Conservation (phyloP, 1,139 yeast species). For the Debaryomyces nepalensis region DNA sequence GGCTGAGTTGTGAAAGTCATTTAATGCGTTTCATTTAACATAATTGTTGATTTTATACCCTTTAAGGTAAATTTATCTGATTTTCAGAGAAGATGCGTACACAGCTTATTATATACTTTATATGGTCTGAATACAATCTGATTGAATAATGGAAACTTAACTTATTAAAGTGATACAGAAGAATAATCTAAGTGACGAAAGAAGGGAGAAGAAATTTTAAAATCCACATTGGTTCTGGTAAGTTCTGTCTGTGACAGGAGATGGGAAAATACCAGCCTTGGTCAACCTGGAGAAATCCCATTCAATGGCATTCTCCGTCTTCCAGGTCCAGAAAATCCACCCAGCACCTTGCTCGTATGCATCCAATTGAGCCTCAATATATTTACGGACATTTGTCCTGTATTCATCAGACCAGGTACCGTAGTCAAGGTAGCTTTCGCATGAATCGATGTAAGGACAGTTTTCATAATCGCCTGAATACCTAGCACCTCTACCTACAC, state of each 20-base stretch:
- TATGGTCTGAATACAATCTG: neutral
- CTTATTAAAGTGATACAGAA: too few relatives aligned
- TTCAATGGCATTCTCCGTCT: conserved; percentile 81
- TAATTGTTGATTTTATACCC: neutral
- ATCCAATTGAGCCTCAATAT: conserved; percentile 88
- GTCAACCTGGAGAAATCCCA: conserved; percentile 79
- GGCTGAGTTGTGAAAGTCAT: neutral
- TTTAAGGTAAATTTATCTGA: too few relatives aligned
- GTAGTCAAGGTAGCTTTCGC: conserved; percentile 60
- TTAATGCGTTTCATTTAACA: neutral
- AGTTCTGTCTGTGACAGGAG: conserved; percentile 67
- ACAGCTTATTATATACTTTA: neutral
- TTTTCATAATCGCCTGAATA: conserved; percentile 70
- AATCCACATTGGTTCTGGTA: conserved; percentile 71
- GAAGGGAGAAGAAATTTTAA: conserved; percentile 14
- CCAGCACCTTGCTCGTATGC: conserved; percentile 74
- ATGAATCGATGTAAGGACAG: conserved; percentile 62
- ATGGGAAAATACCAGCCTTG: conserved; percentile 71
- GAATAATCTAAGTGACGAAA: conserved; percentile 5
- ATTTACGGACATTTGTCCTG: conserved; percentile 63
- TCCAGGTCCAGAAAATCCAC: conserved; percentile 94
- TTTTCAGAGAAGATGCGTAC: too few relatives aligned
- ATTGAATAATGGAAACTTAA: too few relatives aligned
- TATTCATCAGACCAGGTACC: conserved; percentile 64
- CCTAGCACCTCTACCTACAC: conserved; percentile 87